Conservation (phyloP, 2,329 filamentous ascomycete species). For the Arthrobotrys sinensis region DNA sequence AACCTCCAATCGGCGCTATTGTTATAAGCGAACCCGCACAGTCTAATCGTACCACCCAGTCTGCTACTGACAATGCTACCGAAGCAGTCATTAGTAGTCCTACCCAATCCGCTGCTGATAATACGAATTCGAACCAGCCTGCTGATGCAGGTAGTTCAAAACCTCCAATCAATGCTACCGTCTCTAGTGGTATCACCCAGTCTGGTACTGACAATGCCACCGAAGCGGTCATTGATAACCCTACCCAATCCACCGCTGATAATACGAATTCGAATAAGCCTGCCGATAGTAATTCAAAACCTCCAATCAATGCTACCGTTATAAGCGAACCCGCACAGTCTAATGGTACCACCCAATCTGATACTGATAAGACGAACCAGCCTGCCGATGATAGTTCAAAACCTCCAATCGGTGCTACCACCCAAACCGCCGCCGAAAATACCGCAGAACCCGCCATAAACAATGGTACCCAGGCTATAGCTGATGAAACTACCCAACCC, state of each 20-base stretch:
- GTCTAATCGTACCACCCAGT: not conserved
- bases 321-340: not conserved
- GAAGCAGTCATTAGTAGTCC: not conserved
- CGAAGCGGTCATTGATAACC: not conserved
- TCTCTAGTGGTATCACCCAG: not conserved
- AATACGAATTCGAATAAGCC: not conserved
- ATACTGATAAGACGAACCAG: not conserved
- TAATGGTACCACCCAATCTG: conserved; percentile 1
- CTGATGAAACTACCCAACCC: conserved; percentile 12
- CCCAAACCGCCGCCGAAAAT: not conserved
- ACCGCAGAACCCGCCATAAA: conserved; percentile 3
- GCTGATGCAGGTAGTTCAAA: conserved; percentile 1
- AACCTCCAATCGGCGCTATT: not conserved
- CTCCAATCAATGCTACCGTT: not conserved
- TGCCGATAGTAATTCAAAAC: not conserved
- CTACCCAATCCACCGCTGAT: not conserved
- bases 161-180: not conserved
- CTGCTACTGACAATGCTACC: conserved; percentile 1
- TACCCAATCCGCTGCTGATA: not conserved
- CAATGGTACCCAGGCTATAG: not conserved
- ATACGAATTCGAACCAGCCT: conserved; percentile 7
- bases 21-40: not conserved
- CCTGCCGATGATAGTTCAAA: conserved; percentile 8
- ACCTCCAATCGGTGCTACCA: not conserved
- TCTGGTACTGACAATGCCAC: not conserved